Conservation (phyloP, 371 early-diverging fungal species). For the Entomophthora muscae region DNA sequence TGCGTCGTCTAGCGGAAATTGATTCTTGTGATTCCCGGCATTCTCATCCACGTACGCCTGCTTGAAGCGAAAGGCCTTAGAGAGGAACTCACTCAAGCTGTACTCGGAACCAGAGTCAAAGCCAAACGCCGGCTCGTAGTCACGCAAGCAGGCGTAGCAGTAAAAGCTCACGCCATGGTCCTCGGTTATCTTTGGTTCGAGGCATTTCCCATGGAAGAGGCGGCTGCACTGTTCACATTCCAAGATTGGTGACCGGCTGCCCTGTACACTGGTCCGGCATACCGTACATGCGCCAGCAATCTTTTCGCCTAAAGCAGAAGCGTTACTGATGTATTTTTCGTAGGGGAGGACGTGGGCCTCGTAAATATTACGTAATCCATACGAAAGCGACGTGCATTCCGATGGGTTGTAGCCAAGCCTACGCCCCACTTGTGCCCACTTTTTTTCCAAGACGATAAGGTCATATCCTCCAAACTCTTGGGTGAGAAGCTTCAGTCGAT, state of each 20-base stretch:
- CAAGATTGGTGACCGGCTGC: background rate
- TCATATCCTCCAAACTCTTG: conserved; percentile 57
- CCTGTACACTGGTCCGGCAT: background rate
- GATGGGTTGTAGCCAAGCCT: conserved; percentile 54
- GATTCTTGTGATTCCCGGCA: too few relatives aligned
- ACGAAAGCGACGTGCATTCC: conserved; percentile 69
- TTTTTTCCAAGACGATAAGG: conserved; percentile 51
- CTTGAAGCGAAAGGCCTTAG: conserved; percentile 64
- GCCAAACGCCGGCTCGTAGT: conserved; percentile 72
- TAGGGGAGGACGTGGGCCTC: conserved; percentile 64
- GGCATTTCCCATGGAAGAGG: conserved; percentile 65
- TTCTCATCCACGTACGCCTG: conserved; percentile 35
- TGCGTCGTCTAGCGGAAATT: background rate
- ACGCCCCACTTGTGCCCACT: conserved; percentile 85
- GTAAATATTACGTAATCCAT: conserved; percentile 62
- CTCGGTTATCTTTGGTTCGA: conserved; percentile 30
- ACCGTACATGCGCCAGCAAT: background rate
- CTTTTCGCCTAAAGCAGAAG: background rate
- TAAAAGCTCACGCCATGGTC: conserved; percentile 54
- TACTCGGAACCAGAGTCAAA: conserved; percentile 76
- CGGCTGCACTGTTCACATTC: conserved; percentile 48
- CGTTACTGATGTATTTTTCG: background rate
- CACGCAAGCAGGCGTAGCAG: conserved; percentile 60
- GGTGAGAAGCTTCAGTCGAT: conserved; percentile 66
- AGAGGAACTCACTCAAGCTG: conserved; percentile 54